Percentiles rank a stretch among this genome's conserved stretches.
phyloP scores from a whole-genome alignment of 2,329 filamentous ascomycete genomes.

The Paecilomyces niveus region DNA sequence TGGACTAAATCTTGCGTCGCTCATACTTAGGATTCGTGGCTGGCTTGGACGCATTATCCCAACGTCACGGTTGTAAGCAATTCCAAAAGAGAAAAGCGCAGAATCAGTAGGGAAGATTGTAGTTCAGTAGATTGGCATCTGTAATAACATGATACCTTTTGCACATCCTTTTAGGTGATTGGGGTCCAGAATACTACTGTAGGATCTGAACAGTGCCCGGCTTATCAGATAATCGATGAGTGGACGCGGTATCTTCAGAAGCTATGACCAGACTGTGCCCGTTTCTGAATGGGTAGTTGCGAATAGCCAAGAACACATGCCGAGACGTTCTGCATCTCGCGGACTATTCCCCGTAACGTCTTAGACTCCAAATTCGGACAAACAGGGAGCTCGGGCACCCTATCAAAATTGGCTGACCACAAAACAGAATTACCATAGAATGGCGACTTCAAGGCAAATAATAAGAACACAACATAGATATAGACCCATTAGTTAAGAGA shows the following conservation, averaged over 20 bases:
- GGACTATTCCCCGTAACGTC: too few relatives aligned
- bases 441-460: too few relatives aligned
- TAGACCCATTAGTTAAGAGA: too few relatives aligned
- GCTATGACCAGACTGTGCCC: neutral
- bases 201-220: neutral
- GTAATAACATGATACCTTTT: too few relatives aligned
- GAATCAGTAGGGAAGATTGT: neutral
- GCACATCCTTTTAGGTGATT: neutral
- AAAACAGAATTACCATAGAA: too few relatives aligned
- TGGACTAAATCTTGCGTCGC: neutral
- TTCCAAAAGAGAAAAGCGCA: neutral
- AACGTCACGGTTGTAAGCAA: neutral
- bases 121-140: neutral
- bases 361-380: too few relatives aligned
- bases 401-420: too few relatives aligned
- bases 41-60: neutral
- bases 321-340: too few relatives aligned
- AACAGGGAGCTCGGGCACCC: too few relatives aligned
- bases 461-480: too few relatives aligned
- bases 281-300: too few relatives aligned
- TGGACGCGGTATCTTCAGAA: neutral
- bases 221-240: neutral
- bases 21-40: neutral
- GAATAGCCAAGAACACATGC: too few relatives aligned
- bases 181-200: neutral